Evolutionary conservation across 345 rosid genomes (phyloP).

Genomic region (Salix koriyanagi): DNA sequence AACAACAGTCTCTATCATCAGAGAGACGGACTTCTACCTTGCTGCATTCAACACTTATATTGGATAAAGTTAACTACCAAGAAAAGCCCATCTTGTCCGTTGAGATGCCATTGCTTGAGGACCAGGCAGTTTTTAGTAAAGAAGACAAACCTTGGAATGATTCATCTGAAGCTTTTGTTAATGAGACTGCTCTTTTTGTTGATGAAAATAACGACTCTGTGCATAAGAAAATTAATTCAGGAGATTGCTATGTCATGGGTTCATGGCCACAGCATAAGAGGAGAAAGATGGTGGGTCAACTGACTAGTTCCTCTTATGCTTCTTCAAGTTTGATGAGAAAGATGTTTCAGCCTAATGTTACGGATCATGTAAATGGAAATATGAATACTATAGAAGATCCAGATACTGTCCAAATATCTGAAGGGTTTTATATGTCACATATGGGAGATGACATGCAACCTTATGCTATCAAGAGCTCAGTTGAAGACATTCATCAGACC

Average conservation of each 20-base stretch:
- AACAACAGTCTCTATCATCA: constrained; percentile 17
- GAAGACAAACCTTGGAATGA: constrained; percentile 19
- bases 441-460: constrained; percentile 23
- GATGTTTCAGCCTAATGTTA: constrained; percentile 17
- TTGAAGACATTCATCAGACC: constrained; percentile 20
- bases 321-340: constrained; percentile 38
- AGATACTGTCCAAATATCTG: constrained; percentile 18
- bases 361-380: constrained; percentile 14
- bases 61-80: constrained; percentile 18
- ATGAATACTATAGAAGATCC: constrained; percentile 6
- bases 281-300: constrained; percentile 36
- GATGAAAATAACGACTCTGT: constrained; percentile 16
- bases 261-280: constrained; percentile 48
- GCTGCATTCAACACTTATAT: constrained; percentile 18
- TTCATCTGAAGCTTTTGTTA: constrained; percentile 22
- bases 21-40: constrained; percentile 21
- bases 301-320: constrained; percentile 25
- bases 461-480: constrained; percentile 22
- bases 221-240: constrained; percentile 17
- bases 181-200: background rate
- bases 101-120: constrained; percentile 24
- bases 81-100: constrained; percentile 16
- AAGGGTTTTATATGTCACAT: constrained; percentile 24
- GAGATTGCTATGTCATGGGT: constrained; percentile 8
- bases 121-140: constrained; percentile 15